Conservation (phyloP, 495 filamentous ascomycete species). For the Aspergillus cristatus region DNA sequence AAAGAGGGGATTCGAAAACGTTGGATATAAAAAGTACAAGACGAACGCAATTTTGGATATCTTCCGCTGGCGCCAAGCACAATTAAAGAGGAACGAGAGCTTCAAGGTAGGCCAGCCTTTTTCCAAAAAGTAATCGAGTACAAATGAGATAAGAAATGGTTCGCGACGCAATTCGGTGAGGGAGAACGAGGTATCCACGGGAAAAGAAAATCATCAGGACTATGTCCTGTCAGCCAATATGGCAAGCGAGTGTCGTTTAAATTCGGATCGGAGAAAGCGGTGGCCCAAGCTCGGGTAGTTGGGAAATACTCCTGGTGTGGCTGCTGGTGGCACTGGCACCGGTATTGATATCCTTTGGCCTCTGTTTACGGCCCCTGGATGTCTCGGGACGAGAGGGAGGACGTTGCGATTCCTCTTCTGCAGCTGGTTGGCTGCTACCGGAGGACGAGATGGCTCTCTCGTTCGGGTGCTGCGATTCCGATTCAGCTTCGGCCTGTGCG, state of each 20-base stretch:
- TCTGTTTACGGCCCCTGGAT: constrained; percentile 25
- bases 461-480: constrained; percentile 22
- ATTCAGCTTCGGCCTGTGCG: constrained; percentile 10
- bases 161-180: neutral
- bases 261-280: constrained; percentile 63
- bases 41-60: too few species aligned
- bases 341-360: constrained; percentile 31
- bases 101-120: too few species aligned
- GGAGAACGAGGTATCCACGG: too few species aligned
- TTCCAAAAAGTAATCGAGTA: too few species aligned
- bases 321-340: neutral
- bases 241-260: too few species aligned
- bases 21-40: too few species aligned
- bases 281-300: constrained; percentile 57
- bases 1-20: too few species aligned
- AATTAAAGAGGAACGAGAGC: too few species aligned
- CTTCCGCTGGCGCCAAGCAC: too few species aligned
- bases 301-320: constrained; percentile 33
- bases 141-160: too few species aligned
- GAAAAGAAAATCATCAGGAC: too few species aligned
- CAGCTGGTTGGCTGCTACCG: constrained; percentile 46
- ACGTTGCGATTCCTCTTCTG: constrained; percentile 21
- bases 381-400: constrained; percentile 25
- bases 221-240: too few species aligned
- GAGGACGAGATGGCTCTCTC: constrained; percentile 59